Evolutionary conservation across 2,329 filamentous ascomycete genomes (phyloP), one percentile per base, ranked within the genome.

Genomic region (Monilinia laxa): DNA sequence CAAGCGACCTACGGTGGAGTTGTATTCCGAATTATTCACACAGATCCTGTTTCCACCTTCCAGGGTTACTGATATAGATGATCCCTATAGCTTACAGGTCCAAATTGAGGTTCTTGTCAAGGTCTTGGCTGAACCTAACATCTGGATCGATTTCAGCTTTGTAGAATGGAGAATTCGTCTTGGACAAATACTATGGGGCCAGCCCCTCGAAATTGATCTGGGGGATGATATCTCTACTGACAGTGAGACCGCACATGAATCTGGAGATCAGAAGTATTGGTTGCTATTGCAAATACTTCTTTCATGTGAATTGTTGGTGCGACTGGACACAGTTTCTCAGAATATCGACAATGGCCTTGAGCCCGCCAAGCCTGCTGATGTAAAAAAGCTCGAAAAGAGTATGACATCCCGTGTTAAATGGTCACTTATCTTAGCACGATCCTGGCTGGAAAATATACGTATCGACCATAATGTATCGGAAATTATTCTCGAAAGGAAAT

Each of bases 151-250:
- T 76, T 90, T 92, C 70, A 89, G 88, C 25, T 82, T 87, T 42
- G 87, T 92, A 9, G 89, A 92, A 74, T 92, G 89, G 89, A 84
- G 90, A 49, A 89, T 92, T 67, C 82, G 88, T 16, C 80, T 92
- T 1, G 90, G 90, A 9, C 89, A 91, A 76, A 82, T 92, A 53
- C 77, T 92, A 2, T 92, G 89, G 89, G 87, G 84, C 20, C 78
- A 80, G 20, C 78, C 80, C 7, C 75, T 81, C 35, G 83, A 84
- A 23, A 35, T 52, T 53, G 84, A 85, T 70, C 80, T 82, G 57
- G 81, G 82, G 54, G 85, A 86, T 67, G 81, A 81, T 28, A 80
- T 82, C n/a, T 80, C 81, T 14, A 81, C 83, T 57, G 82, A 85
- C 67, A 80, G 80, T 25, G 79, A 80, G 28, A 79, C 79, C 42